These are phyloP conservation scores for Trametes cubensis DNA, from an alignment of 768 basidiomycete species.

Conservation along the genomic window DNA sequence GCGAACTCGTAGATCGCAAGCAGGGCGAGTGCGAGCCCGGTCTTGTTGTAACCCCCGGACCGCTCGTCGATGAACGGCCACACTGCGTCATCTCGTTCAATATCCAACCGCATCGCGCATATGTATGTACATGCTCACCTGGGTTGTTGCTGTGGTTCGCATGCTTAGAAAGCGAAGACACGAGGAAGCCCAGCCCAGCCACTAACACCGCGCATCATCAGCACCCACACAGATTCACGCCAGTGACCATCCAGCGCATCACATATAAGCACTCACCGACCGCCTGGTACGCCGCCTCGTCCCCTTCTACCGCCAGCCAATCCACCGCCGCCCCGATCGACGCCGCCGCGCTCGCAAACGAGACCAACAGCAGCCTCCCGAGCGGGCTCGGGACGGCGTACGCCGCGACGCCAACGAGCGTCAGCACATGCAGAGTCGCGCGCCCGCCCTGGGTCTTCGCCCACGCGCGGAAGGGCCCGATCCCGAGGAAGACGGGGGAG, in stretches of 20 bases:
- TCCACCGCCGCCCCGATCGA: constrained; percentile 54
- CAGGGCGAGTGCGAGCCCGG: constrained; percentile 58
- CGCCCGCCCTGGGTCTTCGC: constrained; percentile 52
- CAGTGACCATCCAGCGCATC: background rate
- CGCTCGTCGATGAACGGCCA: constrained; percentile 76
- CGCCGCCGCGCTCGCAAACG: constrained; percentile 52
- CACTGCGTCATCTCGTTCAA: constrained; percentile 43
- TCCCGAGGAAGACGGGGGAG: constrained; percentile 64
- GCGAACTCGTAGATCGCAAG: constrained; percentile 61
- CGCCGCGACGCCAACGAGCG: constrained; percentile 55
- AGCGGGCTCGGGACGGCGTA: constrained; percentile 54
- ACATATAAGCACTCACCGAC: constrained; percentile 42
- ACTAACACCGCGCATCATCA: constrained; percentile 43
- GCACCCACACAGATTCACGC: background rate
- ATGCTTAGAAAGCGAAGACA: constrained; percentile 73
- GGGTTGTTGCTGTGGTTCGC: constrained; percentile 83
- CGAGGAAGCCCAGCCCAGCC: constrained; percentile 63
- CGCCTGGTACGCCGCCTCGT: constrained; percentile 48
- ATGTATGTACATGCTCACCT: constrained; percentile 40
- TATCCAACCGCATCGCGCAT: background rate
- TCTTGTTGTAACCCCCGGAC: constrained; percentile 72
- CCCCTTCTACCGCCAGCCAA: constrained; percentile 48
- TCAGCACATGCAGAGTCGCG: constrained; percentile 49
- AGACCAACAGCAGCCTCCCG: constrained; percentile 59
- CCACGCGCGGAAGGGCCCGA: constrained; percentile 47